Evolutionary conservation across 306 rosid species (phyloP), one percentile per base, ranked within the genome.

Genomic region (Mucuna pruriens): DNA sequence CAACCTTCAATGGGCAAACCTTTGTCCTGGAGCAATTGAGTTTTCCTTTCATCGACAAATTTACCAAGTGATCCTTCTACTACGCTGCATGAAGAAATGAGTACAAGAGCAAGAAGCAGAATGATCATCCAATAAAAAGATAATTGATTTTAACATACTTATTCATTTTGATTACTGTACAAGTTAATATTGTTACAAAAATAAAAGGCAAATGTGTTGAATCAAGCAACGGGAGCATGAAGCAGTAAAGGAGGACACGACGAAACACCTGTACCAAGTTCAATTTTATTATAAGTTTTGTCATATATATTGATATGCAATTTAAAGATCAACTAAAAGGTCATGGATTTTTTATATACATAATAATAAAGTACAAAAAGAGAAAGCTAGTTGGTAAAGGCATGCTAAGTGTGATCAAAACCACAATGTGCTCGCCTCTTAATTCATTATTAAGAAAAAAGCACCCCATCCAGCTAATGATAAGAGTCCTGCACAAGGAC

Each of bases 11-110:
- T 17, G 3, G 96, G 97, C 63, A 91, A 83, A 69, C 96, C 88
- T 87, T 88, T 95, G 74, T 85, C 91, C 79, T 80, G 80, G 64
- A 95, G 89, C 80, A 77, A 80, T 58, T 86, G 89, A 25, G 87
- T 87, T 92, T 95, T 95, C 76, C 39, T 86, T 74, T 93, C 99
- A 85, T 95, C 99, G 55, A 93, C 97, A 90, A 95, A 95, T 68
- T 86, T 80, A 79, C 94, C 97, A 81, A 93, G 91, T 48, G 90
- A 86, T 38, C 34, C 80, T 81, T 95, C 97, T 45, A 95, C 88
- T 33, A 85, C 29, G 61, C 98, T 95, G 89, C 58, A 62, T 63
- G 67, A 83, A 77, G 17, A 84, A 61, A 70, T 29, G 63, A 55
- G 66, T 48, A 48, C 52, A 66, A 42, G 36, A 85, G 77, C 76